phyloP scores from a whole-genome alignment of 1,139 yeast genomes.

The Ogataea hybrid region DNA sequence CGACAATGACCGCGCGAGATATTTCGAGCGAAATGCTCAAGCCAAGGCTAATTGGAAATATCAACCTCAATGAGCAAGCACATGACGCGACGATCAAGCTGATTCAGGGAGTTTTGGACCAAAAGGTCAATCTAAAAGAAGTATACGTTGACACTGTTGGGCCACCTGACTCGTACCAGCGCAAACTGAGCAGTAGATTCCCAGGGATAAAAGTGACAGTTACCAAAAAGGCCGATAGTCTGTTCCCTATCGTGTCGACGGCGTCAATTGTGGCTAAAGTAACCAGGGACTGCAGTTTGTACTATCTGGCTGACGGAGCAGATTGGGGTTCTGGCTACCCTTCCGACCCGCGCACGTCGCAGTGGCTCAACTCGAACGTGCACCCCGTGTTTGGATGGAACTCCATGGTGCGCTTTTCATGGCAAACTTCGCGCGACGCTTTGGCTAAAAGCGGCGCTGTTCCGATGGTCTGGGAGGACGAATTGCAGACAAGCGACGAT shows the following conservation, averaged over 20 bases:
- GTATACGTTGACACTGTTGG: conserved; percentile 96
- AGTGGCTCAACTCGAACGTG: conserved; percentile 63
- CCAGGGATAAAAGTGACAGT: conserved; percentile 76
- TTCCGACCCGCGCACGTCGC: conserved; percentile 79
- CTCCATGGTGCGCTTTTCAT: conserved; percentile 72
- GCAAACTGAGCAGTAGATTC: conserved; percentile 64
- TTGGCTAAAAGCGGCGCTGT: conserved; percentile 52
- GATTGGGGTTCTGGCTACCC: conserved; percentile 92
- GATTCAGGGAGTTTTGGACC: conserved; percentile 58
- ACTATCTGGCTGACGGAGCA: conserved; percentile 32
- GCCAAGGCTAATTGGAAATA: conserved; percentile 50
- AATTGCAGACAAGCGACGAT: conserved; percentile 30
- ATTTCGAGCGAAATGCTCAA: conserved; percentile 87
- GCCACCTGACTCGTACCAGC: conserved; percentile 83
- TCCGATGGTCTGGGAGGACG: conserved; percentile 59
- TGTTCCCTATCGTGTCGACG: conserved; percentile 91
- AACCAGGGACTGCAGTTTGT: conserved; percentile 76
- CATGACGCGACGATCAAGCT: conserved; percentile 88
- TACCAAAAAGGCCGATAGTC: conserved; percentile 92
- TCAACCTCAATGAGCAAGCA: conserved; percentile 92
- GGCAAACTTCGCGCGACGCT: conserved; percentile 89
- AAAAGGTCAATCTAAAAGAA: conserved; percentile 63
- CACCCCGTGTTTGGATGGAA: conserved; percentile 90
- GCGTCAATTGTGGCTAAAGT: conserved; percentile 98
- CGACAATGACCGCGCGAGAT: conserved; percentile 82